Evolutionary conservation across 805 yeast species (phyloP), one percentile per base, ranked within the genome.

Genomic region (baker's yeast (Saccharomyces cerevisiae)): DNA sequence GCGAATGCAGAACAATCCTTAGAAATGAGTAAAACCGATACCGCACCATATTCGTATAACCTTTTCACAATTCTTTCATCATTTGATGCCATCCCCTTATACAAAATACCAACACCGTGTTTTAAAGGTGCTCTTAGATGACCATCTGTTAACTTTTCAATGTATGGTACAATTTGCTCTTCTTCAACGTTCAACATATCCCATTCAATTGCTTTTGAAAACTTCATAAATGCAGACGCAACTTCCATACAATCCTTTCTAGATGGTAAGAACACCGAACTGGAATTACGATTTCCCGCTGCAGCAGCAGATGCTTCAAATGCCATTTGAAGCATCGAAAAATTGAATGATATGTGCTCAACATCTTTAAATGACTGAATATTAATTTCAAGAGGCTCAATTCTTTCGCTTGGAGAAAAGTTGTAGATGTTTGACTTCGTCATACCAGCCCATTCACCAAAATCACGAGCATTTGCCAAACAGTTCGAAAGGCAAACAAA

Each of bases 371-470:
- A 80, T 0, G 80, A 68, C 53, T 78, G 80, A 48, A 87, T 62
- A 58, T 77, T 84, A 22, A 87, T 81, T 53, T 78, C 80, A 13
- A 89, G 61, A 3, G 87, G 82, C 47, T 71, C 65, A 8, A 74
- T 71, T 54, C 92, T 74, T 47, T 82, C 84, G 50, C 73, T 73
- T 0, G 95, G 83, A 17, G 82, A 77, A 65, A 86, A 90, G 62
- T 89, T 90, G 73, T 76, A 89, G 5, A 84, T 75, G 50, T 81
- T 75, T 22, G 69, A 72, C 61, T 82, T 84, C 1, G 77, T 61
- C 27, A 86, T 84, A 1, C 94, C 96, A 29, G 94, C 69, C 97
- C 98, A 94, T 52, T 85, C 88, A 1, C 87, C 92, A 55, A 91
- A 70, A 59, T 89, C 96, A 51, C 81, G 76, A 2, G 86, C 87